Percentiles rank a stretch among this genome's conserved stretches.
These are phyloP conservation scores for Aegilops sharonensis DNA, from an alignment of 176 grass and related monocot species.

Conservation along the genomic window DNA sequence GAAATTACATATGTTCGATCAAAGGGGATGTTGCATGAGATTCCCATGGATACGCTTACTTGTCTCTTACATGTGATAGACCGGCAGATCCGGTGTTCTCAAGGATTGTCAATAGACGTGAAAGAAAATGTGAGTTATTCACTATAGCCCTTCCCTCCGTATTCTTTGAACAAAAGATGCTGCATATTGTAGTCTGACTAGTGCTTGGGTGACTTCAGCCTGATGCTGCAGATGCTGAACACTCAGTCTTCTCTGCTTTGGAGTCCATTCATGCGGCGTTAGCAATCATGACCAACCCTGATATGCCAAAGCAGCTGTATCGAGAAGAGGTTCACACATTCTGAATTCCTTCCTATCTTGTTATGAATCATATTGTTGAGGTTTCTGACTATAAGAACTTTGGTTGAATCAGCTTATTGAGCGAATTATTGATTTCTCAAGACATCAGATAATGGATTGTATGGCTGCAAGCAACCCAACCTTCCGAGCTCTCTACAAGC, in stretches of 20 bases:
- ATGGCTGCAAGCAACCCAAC: conserved; percentile 88
- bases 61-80: conserved; percentile 85
- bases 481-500: conserved; percentile 73
- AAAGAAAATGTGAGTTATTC: conserved; percentile 80
- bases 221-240: conserved; percentile 64
- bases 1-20: conserved; percentile 71
- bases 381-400: conserved; percentile 33
- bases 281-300: conserved; percentile 81
- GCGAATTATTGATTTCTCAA: conserved; percentile 93
- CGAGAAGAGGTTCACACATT: conserved; percentile 71
- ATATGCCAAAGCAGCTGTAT: conserved; percentile 99
- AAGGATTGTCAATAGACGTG: conserved; percentile 79
- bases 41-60: conserved; percentile 76
- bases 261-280: conserved; percentile 84
- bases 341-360: not conserved
- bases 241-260: conserved; percentile 79
- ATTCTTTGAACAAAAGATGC: conserved; percentile 7
- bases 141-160: not conserved
- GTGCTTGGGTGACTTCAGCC: conserved; percentile 50
- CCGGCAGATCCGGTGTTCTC: conserved; percentile 81
- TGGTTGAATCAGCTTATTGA: conserved; percentile 79
- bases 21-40: conserved; percentile 71
- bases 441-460: conserved; percentile 88
- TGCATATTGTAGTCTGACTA: conserved; percentile 39
- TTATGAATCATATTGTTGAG: conserved; percentile 12